Conservation (phyloP, 805 yeast species). For the Pichia membranifaciens region DNA sequence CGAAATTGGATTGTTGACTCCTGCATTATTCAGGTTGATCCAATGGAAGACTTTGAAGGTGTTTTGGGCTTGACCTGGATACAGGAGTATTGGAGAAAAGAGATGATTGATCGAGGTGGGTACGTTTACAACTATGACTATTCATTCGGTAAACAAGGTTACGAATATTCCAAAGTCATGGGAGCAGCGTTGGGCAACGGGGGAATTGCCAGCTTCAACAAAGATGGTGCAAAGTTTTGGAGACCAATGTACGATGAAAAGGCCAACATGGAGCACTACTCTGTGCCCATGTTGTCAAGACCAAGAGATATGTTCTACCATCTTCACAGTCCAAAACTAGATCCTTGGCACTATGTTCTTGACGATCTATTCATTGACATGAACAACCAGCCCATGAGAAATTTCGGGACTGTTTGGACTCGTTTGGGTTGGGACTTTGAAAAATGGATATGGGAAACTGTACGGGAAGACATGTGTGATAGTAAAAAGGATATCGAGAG, state of each 20-base stretch:
- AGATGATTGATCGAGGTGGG: constrained; percentile 12
- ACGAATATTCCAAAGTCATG: constrained; percentile 10
- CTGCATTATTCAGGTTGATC: constrained; percentile 27
- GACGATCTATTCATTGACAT: constrained; percentile 18
- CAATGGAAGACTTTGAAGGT: constrained; percentile 22
- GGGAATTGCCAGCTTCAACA: constrained; percentile 5
- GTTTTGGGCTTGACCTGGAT: constrained; percentile 11
- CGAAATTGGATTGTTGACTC: constrained; percentile 19
- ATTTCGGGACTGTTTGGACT: constrained; percentile 22
- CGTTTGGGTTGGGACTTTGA: constrained; percentile 23
- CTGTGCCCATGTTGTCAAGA: constrained; percentile 15
- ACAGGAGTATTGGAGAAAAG: constrained; percentile 12
- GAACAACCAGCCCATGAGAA: constrained; percentile 18
- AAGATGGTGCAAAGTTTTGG: constrained; percentile 8
- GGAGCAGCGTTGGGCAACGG: constrained; percentile 11
- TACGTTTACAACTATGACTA: constrained; percentile 20
- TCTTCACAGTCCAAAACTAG: constrained; percentile 45
- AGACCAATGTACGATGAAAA: constrained; percentile 5
- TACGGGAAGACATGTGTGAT: constrained; percentile 21
- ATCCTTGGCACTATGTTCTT: constrained; percentile 36
- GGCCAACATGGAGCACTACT: constrained; percentile 9
- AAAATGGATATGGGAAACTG: constrained; percentile 21
- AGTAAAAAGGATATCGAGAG: not conserved
- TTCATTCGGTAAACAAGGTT: constrained; percentile 16
- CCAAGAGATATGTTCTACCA: constrained; percentile 33